Conservation (phyloP, 495 filamentous ascomycete species). For the Patellaria atrata region DNA sequence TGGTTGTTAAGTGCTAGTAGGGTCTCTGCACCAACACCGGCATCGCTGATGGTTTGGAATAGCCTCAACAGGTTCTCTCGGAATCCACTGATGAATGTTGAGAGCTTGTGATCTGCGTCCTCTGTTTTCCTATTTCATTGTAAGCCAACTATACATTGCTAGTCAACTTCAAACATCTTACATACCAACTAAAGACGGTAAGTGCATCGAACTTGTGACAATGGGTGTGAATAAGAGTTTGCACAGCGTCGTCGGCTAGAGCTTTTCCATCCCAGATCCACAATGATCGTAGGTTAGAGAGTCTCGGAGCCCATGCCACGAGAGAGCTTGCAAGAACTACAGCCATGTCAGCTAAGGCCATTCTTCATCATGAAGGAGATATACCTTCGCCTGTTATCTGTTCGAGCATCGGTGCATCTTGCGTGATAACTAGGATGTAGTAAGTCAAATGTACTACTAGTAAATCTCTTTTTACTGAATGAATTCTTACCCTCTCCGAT, state of each 20-base stretch:
- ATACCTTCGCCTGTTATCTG: constrained; percentile 34
- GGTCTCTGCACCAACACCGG: constrained; percentile 37
- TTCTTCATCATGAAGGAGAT: constrained; percentile 14
- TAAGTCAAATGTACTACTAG: too few relatives aligned
- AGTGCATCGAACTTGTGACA: constrained; percentile 50
- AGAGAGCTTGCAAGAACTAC: constrained; percentile 30
- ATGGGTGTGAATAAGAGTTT: constrained; percentile 36
- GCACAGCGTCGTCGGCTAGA: constrained; percentile 36
- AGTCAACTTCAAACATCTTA: background rate
- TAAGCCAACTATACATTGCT: background rate
- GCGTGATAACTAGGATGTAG: constrained; percentile 30
- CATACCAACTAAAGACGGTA: constrained; percentile 40
- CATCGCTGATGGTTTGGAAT: constrained; percentile 42
- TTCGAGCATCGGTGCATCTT: constrained; percentile 38
- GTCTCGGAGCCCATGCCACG: constrained; percentile 31
- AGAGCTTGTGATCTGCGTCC: constrained; percentile 39
- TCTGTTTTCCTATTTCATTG: constrained; percentile 18
- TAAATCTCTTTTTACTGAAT: background rate
- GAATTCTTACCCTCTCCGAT: constrained; percentile 29
- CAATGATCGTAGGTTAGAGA: constrained; percentile 35
- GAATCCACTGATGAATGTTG: constrained; percentile 43
- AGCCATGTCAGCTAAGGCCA: too few relatives aligned
- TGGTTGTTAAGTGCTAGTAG: constrained; percentile 47
- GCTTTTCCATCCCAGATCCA: constrained; percentile 42
- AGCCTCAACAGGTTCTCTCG: constrained; percentile 42